Evolutionary conservation across 73 alveolate genomes (phyloP), one percentile per base, ranked within the genome.

Genomic region (Blepharisma japonicum): DNA sequence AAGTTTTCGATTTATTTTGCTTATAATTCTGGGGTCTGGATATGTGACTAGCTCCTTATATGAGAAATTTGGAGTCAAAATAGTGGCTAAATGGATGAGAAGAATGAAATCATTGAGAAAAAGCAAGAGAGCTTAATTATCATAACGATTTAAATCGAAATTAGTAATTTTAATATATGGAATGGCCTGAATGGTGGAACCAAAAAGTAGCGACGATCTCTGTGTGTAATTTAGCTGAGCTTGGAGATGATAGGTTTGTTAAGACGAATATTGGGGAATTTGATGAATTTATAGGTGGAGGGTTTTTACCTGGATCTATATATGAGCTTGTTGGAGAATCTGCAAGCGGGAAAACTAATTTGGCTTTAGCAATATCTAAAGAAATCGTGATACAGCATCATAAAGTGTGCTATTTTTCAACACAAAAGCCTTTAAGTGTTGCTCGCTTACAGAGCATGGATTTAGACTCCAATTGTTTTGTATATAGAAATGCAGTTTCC

Each of bases 341-440:
- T 18, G 74, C 47, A 20, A 61, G 50, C 23, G 74, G 74, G 46
- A 61, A 61, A 25, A 61, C 74, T 8, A 61, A 61, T 61, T 61
- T 61, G 18, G 14, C 50, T 18, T 61, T 61, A 25, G 49, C 14
- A 25, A 25, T 61, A 20, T 8, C 18, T 61, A 61, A 61, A 61
- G 23, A 61, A n/a, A 61, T 61, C 0, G 47, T 14, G 23, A 14
- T 25, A 2, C 74, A 61, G 14, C n/a, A 51, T 51, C 4, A 11
- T 51, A 14, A 61, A 61, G 39, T n/a, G 5, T 61, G 11, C 23
- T 61, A 18, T 25, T 9, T 61, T 20, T 20, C 39, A n/a, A 61
- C 74, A 18, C 74, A 20, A 61, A 61, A 61, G 23, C 74, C 74
- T 14, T 14, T 61, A 39, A 61, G 74, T 61, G 47, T 14, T 14